Evolutionary conservation across 2,329 filamentous ascomycete genomes (phyloP).

Genomic region (Ascochyta rabiei): DNA sequence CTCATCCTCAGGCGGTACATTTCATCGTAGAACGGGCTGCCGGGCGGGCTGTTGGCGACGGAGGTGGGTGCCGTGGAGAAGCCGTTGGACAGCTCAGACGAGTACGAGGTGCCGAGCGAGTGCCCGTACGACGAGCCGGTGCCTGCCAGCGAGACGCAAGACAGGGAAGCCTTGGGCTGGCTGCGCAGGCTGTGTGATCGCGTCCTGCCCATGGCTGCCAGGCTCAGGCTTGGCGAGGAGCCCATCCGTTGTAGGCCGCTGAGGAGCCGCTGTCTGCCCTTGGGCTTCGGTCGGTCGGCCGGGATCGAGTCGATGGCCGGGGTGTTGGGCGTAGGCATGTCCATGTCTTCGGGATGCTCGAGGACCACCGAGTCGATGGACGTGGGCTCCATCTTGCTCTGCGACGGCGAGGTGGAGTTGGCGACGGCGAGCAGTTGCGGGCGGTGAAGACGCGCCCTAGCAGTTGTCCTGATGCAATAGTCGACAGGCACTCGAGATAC

Average conservation of each 20-base stretch:
- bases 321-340: constrained; percentile 17
- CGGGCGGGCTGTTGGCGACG: constrained; percentile 54
- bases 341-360: constrained; percentile 35
- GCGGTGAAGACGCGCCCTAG: constrained; percentile 19
- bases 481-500: background rate
- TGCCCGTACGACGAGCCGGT: constrained; percentile 58
- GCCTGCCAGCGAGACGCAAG: constrained; percentile 66
- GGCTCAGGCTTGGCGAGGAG: constrained; percentile 76
- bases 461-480: constrained; percentile 3
- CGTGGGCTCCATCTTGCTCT: constrained; percentile 42
- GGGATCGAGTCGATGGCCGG: constrained; percentile 35
- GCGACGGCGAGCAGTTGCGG: constrained; percentile 5
- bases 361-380: constrained; percentile 48
- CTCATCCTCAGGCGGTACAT: constrained; percentile 62
- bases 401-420: constrained; percentile 8
- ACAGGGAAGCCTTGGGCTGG: constrained; percentile 66
- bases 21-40: constrained; percentile 58
- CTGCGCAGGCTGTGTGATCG: constrained; percentile 71
- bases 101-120: constrained; percentile 61
- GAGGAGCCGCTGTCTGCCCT: constrained; percentile 72
- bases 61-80: constrained; percentile 64
- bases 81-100: constrained; percentile 62
- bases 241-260: constrained; percentile 80
- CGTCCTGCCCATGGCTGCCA: constrained; percentile 67
- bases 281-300: constrained; percentile 61